Conservation (phyloP, 176 grass and related monocot species). For the Guadua angustifolia region DNA sequence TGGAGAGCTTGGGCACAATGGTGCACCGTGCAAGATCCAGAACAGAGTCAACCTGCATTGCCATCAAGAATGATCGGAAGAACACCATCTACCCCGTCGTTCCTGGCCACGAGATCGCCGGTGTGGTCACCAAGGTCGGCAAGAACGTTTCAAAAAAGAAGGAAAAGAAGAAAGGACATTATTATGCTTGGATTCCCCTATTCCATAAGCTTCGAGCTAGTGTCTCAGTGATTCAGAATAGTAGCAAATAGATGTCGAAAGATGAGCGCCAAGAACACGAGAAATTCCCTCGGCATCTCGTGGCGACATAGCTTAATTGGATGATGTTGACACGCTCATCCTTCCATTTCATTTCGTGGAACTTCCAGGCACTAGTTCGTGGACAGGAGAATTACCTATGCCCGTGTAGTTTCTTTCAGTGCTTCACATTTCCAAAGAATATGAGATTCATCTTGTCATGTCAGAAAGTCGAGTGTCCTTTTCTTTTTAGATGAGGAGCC, state of each 20-base stretch:
- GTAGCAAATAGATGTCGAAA: conserved; percentile 37
- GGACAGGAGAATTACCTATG: not conserved
- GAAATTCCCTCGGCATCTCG: conserved; percentile 31
- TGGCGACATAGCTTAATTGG: conserved; percentile 26
- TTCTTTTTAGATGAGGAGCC: not conserved
- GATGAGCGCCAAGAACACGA: conserved; percentile 40
- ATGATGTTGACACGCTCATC: conserved; percentile 38
- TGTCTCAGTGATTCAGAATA: conserved; percentile 33
- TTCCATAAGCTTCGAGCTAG: conserved; percentile 40
- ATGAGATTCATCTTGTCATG: conserved; percentile 31
- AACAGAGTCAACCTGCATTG: too few relatives aligned
- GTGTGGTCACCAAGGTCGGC: too few relatives aligned
- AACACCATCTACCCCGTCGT: too few relatives aligned
- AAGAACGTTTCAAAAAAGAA: not conserved
- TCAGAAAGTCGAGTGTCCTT: not conserved
- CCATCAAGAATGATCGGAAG: too few relatives aligned
- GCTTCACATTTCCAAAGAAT: not conserved
- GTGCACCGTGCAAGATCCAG: too few relatives aligned
- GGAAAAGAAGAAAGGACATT: not conserved
- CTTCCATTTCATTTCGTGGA: not conserved
- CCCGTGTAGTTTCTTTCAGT: not conserved
- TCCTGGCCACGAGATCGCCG: too few relatives aligned
- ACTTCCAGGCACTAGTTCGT: conserved; percentile 21
- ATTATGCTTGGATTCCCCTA: conserved; percentile 33
- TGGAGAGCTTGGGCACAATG: too few relatives aligned